These are phyloP conservation scores for Avena insularis DNA, from an alignment of 176 grass and related monocot species.

Conservation along the genomic window DNA sequence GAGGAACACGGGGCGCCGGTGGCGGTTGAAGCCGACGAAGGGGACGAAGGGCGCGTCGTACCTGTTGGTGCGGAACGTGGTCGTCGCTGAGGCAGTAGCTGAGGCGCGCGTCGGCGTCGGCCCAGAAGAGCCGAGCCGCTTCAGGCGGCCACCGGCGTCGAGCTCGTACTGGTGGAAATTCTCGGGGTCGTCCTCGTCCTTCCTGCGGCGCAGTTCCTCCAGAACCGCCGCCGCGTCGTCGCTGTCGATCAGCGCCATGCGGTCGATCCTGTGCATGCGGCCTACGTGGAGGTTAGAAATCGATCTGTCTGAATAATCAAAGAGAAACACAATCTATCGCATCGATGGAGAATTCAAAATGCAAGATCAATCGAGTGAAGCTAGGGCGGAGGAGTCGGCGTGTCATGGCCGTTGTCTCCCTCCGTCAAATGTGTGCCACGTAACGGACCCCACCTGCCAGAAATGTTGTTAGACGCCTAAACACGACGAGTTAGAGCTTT, in stretches of 20 bases:
- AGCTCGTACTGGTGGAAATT: not conserved
- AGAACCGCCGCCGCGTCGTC: not conserved
- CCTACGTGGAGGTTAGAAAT: not conserved
- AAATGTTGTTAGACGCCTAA: no score
- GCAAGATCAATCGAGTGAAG: not conserved
- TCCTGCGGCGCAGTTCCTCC: not conserved
- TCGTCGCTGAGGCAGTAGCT: not conserved
- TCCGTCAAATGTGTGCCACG: no score
- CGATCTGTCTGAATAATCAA: not conserved
- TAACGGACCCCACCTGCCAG: no score
- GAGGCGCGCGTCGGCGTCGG: not conserved
- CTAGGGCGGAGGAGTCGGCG: no score
- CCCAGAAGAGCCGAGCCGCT: constrained; percentile 32
- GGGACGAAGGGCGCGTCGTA: constrained; percentile 13
- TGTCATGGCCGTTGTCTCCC: no score
- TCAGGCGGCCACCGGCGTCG: not conserved
- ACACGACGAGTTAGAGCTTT: no score
- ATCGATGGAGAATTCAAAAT: not conserved
- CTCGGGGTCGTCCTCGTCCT: not conserved
- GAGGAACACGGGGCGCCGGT: constrained; percentile 17
- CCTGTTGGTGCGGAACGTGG: constrained; percentile 33
- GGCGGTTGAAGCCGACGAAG: constrained; percentile 30
- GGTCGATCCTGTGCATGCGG: not conserved
- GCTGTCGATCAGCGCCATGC: constrained; percentile 7
- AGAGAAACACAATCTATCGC: not conserved